Evolutionary conservation across 805 yeast species (phyloP).

Genomic region (Groenewaldozyma tartarivorans): DNA sequence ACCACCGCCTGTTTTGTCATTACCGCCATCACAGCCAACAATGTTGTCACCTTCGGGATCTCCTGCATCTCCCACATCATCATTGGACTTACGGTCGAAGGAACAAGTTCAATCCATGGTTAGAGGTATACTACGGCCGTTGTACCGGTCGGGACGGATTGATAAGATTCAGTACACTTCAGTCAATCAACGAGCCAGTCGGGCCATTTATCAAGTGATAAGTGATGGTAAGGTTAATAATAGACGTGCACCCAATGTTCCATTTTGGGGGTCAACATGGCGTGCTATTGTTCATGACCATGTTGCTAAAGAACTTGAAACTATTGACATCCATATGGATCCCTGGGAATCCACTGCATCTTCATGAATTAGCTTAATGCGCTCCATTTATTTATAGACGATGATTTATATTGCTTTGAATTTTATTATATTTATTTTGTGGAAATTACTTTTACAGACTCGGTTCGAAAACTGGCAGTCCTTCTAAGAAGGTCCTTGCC

Average conservation of each 20-base stretch:
- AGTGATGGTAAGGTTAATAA: too few relatives aligned
- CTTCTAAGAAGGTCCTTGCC: constrained; percentile 56
- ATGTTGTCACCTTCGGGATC: neutral
- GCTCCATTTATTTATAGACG: too few relatives aligned
- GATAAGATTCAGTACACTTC: constrained; percentile 41
- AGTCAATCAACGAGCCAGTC: constrained; percentile 54
- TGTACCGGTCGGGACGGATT: constrained; percentile 32
- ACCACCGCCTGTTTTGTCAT: too few relatives aligned
- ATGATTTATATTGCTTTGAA: too few relatives aligned
- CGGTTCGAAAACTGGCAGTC: constrained; percentile 16
- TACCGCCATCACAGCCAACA: too few relatives aligned
- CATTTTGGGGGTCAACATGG: too few relatives aligned
- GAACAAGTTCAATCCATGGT: constrained; percentile 48
- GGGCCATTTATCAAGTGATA: constrained; percentile 40
- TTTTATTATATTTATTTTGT: neutral
- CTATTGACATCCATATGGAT: neutral
- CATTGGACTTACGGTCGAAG: constrained; percentile 37
- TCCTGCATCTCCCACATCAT: constrained; percentile 2
- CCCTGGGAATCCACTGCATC: too few relatives aligned
- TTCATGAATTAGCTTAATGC: too few relatives aligned
- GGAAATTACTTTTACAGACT: neutral
- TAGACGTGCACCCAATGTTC: too few relatives aligned
- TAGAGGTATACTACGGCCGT: constrained; percentile 40
- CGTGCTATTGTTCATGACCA: neutral
- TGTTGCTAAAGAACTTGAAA: neutral